Conservation (phyloP, 805 yeast genomes). For the Lachancea quebecensis region DNA sequence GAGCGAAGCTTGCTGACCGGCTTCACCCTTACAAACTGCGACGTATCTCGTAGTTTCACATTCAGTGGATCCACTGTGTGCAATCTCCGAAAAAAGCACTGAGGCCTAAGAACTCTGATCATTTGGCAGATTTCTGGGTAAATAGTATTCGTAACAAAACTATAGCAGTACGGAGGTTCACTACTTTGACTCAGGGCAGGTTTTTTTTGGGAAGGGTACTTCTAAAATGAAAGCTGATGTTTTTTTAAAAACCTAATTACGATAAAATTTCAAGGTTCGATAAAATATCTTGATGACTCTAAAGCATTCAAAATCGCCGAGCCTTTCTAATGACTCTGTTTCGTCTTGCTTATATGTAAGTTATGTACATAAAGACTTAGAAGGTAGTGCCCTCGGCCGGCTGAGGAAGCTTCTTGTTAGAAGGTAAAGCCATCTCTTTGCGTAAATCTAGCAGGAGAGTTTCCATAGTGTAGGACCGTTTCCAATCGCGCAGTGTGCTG, state of each 20-base stretch:
- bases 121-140: neutral
- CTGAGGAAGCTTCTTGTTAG: slow-evolving; percentile 79
- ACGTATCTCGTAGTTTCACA: slow-evolving; percentile 11
- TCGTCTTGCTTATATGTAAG: neutral
- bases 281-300: too few relatives aligned
- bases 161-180: too few relatives aligned
- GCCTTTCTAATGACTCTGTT: neutral
- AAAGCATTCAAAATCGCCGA: neutral
- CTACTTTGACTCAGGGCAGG: too few relatives aligned
- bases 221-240: too few relatives aligned
- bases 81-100: neutral
- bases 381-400: slow-evolving; percentile 85
- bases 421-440: slow-evolving; percentile 78
- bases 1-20: slow-evolving; percentile 28
- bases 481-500: slow-evolving; percentile 76
- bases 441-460: slow-evolving; percentile 83
- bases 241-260: too few relatives aligned
- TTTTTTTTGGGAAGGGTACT: too few relatives aligned
- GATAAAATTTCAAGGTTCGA: too few relatives aligned
- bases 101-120: neutral
- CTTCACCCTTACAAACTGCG: slow-evolving; percentile 27
- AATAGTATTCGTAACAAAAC: too few relatives aligned
- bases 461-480: slow-evolving; percentile 86
- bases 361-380: slow-evolving; percentile 9
- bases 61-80: slow-evolving; percentile 13